phyloP scores from a whole-genome alignment of 345 rosid species.

The Citrus sinensis region DVS_A1.0 CM039163.1:4357501-4358000 shows the following conservation, averaged over 20 bases:
- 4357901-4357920: neutral
- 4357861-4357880: too few relatives aligned
- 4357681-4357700: neutral
- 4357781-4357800: neutral
- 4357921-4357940: neutral
- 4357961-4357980: rapidly evolving
- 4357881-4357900: too few relatives aligned
- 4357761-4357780: neutral
- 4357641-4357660: neutral
- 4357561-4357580: neutral
- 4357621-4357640: neutral
- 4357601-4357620: neutral
- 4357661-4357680: neutral
- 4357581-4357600: neutral
- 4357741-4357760: neutral
- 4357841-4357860: too few relatives aligned
- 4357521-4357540: neutral
- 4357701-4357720: neutral
- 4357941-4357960: neutral
- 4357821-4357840: neutral
- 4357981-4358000: rapidly evolving
- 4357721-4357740: neutral
- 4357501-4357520: neutral
- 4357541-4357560: neutral
- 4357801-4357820: neutral